Percentiles rank a stretch among this genome's conserved stretches.
phyloP scores from a whole-genome alignment of 2,329 filamentous ascomycete genomes.

The Colletotrichum sansevieriae region DNA sequence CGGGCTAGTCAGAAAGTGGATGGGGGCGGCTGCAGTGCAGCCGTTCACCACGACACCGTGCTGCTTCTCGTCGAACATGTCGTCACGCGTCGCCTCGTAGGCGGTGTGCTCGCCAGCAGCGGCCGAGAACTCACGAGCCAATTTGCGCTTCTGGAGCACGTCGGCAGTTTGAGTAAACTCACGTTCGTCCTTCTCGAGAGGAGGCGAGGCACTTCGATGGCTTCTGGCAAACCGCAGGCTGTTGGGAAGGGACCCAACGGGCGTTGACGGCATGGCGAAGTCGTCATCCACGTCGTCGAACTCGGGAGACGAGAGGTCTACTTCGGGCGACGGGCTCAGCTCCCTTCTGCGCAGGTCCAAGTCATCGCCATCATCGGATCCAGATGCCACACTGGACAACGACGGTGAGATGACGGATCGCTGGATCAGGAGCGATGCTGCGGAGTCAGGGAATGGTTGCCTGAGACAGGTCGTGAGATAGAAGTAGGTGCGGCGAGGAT shows the following conservation, averaged over 20 bases:
- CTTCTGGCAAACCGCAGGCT: conserved; percentile 55
- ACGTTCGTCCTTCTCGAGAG: conserved; percentile 92
- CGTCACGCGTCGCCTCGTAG: conserved; percentile 62
- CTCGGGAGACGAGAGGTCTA: conserved; percentile 89
- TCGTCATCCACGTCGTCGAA: conserved; percentile 81
- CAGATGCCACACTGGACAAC: conserved; percentile 77
- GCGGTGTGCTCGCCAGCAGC: conserved; percentile 50
- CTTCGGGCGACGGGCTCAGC: conserved; percentile 90
- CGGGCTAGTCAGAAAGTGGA: conserved; percentile 66
- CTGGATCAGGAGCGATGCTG: conserved; percentile 46
- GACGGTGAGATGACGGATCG: conserved; percentile 84
- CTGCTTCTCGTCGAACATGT: conserved; percentile 66
- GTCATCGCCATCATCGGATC: conserved; percentile 71
- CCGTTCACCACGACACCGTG: conserved; percentile 43
- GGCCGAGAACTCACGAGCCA: conserved; percentile 59
- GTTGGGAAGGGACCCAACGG: conserved; percentile 73
- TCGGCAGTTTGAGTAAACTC: conserved; percentile 97
- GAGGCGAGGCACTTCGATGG: conserved; percentile 82
- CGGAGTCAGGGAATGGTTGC: conserved; percentile 76
- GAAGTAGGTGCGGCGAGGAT: conserved; percentile 96
- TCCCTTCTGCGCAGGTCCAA: conserved; percentile 77
- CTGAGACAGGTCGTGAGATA: conserved; percentile 91
- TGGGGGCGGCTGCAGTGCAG: conserved; percentile 42
- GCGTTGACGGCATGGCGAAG: conserved; percentile 69
- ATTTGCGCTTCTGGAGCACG: conserved; percentile 78